These are phyloP conservation scores for Suillus weaverae DNA, from an alignment of 768 basidiomycete species.

Conservation along the genomic window DNA sequence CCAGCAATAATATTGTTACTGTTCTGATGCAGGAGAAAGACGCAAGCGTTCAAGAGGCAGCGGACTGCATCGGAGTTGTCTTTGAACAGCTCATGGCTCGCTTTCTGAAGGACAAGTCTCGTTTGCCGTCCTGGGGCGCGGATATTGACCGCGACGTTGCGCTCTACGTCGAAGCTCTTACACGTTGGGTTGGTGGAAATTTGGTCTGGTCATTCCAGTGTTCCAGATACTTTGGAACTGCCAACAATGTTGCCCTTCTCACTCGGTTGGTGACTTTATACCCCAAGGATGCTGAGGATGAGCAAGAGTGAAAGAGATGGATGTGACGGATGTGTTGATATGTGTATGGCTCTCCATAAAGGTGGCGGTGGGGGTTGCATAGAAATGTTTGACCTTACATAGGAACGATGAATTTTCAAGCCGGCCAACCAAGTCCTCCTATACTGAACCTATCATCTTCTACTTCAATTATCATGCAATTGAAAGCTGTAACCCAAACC, in stretches of 20 bases:
- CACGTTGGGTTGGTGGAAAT: conserved; percentile 64
- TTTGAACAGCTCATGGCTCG: conserved; percentile 51
- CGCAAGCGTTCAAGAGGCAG: conserved; percentile 58
- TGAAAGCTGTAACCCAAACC: too few species aligned
- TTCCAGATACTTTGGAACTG: conserved; percentile 63
- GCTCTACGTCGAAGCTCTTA: conserved; percentile 53
- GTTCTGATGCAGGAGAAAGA: conserved; percentile 59
- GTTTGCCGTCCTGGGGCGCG: conserved; percentile 51
- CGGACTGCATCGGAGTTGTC: conserved; percentile 53
- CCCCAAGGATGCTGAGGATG: not conserved
- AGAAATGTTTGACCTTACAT: too few species aligned
- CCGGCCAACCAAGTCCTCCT: too few species aligned
- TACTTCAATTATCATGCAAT: too few species aligned
- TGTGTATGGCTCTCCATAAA: too few species aligned
- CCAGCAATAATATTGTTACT: conserved; percentile 67
- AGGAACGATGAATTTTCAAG: too few species aligned
- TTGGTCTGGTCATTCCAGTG: conserved; percentile 72
- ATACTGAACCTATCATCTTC: too few species aligned
- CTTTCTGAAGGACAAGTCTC: conserved; percentile 45
- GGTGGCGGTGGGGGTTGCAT: too few species aligned
- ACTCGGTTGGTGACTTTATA: not conserved
- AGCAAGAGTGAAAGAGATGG: not conserved
- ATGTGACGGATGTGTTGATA: not conserved
- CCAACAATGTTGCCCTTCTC: not conserved
- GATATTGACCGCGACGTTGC: conserved; percentile 51